phyloP scores from a whole-genome alignment of 345 rosid genomes.

The Salix exigua region DNA sequence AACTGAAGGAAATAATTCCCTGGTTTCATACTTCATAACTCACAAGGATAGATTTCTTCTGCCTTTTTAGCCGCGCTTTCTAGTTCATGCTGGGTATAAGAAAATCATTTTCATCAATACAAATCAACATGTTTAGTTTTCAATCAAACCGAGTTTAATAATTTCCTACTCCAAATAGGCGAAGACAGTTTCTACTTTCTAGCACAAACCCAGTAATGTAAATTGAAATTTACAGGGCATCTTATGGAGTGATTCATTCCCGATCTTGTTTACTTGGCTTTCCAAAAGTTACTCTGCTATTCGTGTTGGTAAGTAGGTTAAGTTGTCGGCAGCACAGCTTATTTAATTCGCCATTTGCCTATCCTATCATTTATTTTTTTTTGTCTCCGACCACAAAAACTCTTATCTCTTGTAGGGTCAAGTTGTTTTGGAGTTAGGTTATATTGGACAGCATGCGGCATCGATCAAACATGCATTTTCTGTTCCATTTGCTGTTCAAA shows the following conservation, averaged over 20 bases:
- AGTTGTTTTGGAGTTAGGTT: not conserved
- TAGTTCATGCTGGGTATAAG: too few species aligned
- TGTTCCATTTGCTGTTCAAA: not conserved
- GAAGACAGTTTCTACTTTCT: too few species aligned
- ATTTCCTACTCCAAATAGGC: not conserved
- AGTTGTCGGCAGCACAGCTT: not conserved
- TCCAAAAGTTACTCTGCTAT: too few species aligned
- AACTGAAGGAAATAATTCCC: not conserved
- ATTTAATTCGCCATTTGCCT: not conserved
- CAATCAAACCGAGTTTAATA: too few species aligned
- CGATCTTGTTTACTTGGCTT: too few species aligned
- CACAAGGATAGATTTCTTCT: not conserved
- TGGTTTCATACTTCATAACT: not conserved
- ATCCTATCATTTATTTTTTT: not conserved
- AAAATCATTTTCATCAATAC: too few species aligned
- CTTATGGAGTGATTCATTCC: not conserved
- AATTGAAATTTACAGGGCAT: not conserved
- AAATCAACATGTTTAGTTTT: too few species aligned
- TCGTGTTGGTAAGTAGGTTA: not conserved
- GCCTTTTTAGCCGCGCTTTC: not conserved
- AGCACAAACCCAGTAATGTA: not conserved
- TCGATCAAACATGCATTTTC: not conserved
- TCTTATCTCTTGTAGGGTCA: not conserved
- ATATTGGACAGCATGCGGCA: not conserved
- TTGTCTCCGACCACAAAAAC: not conserved